Conservation (phyloP, 2,329 filamentous ascomycete species). For the Pseudogymnoascus sp. region DNA sequence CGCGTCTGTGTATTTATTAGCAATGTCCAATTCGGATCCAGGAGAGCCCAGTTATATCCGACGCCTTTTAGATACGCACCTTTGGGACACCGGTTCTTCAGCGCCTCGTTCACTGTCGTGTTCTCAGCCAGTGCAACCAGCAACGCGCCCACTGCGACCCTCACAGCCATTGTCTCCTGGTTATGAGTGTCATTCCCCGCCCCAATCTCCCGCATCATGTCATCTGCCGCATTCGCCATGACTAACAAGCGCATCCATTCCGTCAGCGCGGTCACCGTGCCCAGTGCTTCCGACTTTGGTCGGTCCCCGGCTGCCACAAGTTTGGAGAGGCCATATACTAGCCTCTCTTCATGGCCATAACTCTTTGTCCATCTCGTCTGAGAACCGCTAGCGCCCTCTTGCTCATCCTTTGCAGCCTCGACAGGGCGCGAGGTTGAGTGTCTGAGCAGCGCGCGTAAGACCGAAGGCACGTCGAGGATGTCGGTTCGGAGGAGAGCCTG, state of each 20-base stretch:
- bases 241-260: conserved; percentile 54
- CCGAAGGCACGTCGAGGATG: conserved; percentile 46
- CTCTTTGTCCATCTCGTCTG: conserved; percentile 46
- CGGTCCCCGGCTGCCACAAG: conserved; percentile 38
- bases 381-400: conserved; percentile 13
- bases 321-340: conserved; percentile 28
- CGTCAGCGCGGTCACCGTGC: conserved; percentile 43
- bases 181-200: conserved; percentile 37
- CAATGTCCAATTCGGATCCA: background rate
- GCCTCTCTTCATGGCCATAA: conserved; percentile 36
- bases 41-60: background rate
- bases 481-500: conserved; percentile 45
- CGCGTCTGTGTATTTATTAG: conserved; percentile 30
- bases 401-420: conserved; percentile 19
- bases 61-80: conserved; percentile 32
- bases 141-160: conserved; percentile 57
- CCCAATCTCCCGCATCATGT: conserved; percentile 35
- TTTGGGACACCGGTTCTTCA: conserved; percentile 47
- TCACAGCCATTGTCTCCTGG: conserved; percentile 52
- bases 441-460: conserved; percentile 48
- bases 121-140: conserved; percentile 57
- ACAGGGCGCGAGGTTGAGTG: conserved; percentile 35
- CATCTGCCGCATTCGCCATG: conserved; percentile 41
- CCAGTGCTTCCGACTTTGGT: conserved; percentile 43
- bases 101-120: conserved; percentile 42